phyloP scores from a whole-genome alignment of 495 filamentous ascomycete genomes.

The Friedmanniomyces simplex region DNA sequence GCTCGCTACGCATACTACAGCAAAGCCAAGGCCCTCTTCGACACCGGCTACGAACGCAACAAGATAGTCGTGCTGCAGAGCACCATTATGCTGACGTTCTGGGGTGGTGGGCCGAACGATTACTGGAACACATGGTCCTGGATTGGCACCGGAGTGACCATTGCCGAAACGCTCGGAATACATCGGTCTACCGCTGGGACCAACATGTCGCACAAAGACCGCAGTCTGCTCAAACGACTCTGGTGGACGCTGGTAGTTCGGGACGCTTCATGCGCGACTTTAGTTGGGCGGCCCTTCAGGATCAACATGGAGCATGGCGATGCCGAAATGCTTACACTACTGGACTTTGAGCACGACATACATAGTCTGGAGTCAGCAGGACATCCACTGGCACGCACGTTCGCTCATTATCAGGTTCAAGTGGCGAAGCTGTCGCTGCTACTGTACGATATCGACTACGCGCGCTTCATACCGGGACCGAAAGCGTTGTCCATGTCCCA shows the following conservation, averaged over 20 bases:
- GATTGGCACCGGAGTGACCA: constrained; percentile 6
- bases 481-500: not conserved
- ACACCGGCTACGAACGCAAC: constrained; percentile 7
- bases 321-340: not conserved
- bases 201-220: constrained; percentile 4
- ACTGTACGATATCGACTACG: constrained; percentile 7
- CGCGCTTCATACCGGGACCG: not conserved
- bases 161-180: constrained; percentile 11
- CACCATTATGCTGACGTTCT: constrained; percentile 10
- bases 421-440: constrained; percentile 5
- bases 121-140: constrained; percentile 10
- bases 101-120: not conserved
- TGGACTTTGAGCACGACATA: constrained; percentile 6
- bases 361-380: not conserved
- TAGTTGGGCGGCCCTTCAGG: constrained; percentile 8
- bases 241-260: constrained; percentile 10
- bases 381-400: not conserved
- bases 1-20: constrained; percentile 1
- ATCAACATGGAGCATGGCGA: constrained; percentile 9
- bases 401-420: constrained; percentile 6
- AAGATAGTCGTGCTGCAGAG: constrained; percentile 5
- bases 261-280: constrained; percentile 5
- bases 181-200: not conserved
- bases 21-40: constrained; percentile 9
- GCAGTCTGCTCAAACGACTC: constrained; percentile 1